Conservation (phyloP, 2,329 filamentous ascomycete species). For the Penicillium hordei region DNA sequence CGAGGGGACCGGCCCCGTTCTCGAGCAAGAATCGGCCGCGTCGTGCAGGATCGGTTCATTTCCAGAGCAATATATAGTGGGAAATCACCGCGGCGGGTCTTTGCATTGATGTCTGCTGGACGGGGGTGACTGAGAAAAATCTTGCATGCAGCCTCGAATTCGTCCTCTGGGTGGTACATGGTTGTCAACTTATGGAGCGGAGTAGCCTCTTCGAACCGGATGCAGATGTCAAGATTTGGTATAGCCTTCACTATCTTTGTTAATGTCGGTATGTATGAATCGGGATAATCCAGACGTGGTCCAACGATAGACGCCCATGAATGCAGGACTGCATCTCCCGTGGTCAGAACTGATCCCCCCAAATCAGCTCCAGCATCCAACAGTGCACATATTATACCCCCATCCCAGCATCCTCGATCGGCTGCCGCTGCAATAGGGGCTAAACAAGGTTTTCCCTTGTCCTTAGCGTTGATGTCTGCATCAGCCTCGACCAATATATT, state of each 20-base stretch:
- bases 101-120: conserved; percentile 23
- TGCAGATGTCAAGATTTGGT: conserved; percentile 19
- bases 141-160: conserved; percentile 25
- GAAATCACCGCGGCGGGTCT: conserved; percentile 19
- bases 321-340: conserved; percentile 27
- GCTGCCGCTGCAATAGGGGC: conserved; percentile 27
- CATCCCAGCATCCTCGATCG: conserved; percentile 26
- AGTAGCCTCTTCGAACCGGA: conserved; percentile 19
- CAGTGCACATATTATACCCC: conserved; percentile 25
- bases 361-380: conserved; percentile 23
- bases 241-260: conserved; percentile 17
- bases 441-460: conserved; percentile 15
- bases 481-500: conserved; percentile 17
- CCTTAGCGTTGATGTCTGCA: conserved; percentile 17
- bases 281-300: conserved; percentile 25
- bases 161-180: conserved; percentile 23
- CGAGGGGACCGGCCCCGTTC: conserved; percentile 22
- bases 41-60: conserved; percentile 18
- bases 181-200: conserved; percentile 25
- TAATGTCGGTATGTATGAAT: conserved; percentile 22
- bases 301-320: conserved; percentile 23
- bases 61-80: conserved; percentile 24
- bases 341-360: conserved; percentile 10
- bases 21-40: conserved; percentile 21
- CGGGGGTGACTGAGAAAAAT: conserved; percentile 19